Base-by-base conservation (phyloP, 1,284 basidiomycete species). In the Microbotryomycetes sp. region DNA sequence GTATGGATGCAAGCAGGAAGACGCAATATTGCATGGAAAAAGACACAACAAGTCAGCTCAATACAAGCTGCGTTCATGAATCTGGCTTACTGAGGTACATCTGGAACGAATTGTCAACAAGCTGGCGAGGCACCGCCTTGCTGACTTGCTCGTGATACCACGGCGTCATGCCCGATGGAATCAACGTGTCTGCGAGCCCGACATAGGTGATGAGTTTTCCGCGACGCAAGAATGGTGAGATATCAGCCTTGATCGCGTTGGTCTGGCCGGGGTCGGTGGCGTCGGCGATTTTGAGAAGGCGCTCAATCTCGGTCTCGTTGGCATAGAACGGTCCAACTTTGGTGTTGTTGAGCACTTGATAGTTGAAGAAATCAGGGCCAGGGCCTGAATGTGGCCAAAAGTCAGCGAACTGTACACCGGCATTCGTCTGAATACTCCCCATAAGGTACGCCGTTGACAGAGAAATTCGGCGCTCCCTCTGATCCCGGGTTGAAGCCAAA, bases 181-280 rank as follows among this genome's bases (percentile, higher is more conserved):
- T 71, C 24, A 71, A 53, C 4, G 45, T 51, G 35, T 71, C 70
- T 3, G 67, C 59, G n/a, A 64, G 26, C 0, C 71, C 69, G n/a
- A 67, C 62, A 51, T 62, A 66, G 3, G 65, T 67, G 0, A 69
- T 7, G 3, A 71, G 56, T 55, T 70, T 71, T 9, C 68, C 68
- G 16, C 57, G 59, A n/a, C 52, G 60, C n/a, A 70, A 59, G 62
- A 68, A 71, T 0, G 52, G 48, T 29, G 35, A 21, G 18, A 71
- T 65, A 55, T 71, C 48, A 13, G 59, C 53, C 24, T 71, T 48
- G n/a, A 51, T 61, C 15, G 71, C 71, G 35, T 61, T 68, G 4
- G 64, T 67, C 13, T 54, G 47, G 1, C 70, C 67, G 1, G 66
- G 70, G 46, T 70, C 54, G 1, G 63, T 67, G 15, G n/a, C 24